A percentile compares a stretch with the other conserved stretches of the same genome.
phyloP scores from a whole-genome alignment of 2,329 filamentous ascomycete genomes.

The Arthrobotrys pseudoclavata region DNA sequence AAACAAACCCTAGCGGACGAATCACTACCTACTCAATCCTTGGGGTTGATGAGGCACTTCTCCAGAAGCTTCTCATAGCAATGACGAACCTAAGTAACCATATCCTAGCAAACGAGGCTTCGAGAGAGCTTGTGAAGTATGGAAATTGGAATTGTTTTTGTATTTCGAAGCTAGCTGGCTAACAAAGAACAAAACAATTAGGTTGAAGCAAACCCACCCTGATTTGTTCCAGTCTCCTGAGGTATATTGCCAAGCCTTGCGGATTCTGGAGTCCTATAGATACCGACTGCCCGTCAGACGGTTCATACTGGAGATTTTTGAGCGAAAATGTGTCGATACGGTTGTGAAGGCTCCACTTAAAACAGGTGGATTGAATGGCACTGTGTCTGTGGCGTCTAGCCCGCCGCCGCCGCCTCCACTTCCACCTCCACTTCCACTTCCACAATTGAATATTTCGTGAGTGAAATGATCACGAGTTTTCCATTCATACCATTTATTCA shows the following conservation, averaged over 20 bases:
- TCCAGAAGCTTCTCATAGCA: slow-evolving; percentile 83
- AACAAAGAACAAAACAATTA: slow-evolving; percentile 66
- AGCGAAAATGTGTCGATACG: slow-evolving; percentile 85
- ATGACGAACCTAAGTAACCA: slow-evolving; percentile 93
- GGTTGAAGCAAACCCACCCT: slow-evolving; percentile 80
- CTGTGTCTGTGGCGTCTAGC: neutral
- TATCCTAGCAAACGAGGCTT: slow-evolving; percentile 88
- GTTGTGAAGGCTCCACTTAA: slow-evolving; percentile 72
- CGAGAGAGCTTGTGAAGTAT: slow-evolving; percentile 79
- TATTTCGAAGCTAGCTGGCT: neutral
- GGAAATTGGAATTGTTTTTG: slow-evolving; percentile 52
- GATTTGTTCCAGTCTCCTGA: slow-evolving; percentile 80
- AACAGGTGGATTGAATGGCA: slow-evolving; percentile 14
- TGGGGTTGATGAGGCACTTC: slow-evolving; percentile 74
- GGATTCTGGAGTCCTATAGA: slow-evolving; percentile 87
- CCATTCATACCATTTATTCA: neutral
- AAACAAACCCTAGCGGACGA: slow-evolving; percentile 67
- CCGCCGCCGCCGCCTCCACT: neutral
- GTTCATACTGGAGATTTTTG: slow-evolving; percentile 93
- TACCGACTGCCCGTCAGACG: slow-evolving; percentile 88
- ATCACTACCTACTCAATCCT: slow-evolving; percentile 69
- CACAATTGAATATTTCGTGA: slow-evolving; percentile 34
- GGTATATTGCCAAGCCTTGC: slow-evolving; percentile 88
- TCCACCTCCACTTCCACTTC: slow-evolving; percentile 11
- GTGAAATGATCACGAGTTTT: neutral